Evolutionary conservation across 768 basidiomycete genomes (phyloP).

Genomic region (Termitomyces sp.): DNA sequence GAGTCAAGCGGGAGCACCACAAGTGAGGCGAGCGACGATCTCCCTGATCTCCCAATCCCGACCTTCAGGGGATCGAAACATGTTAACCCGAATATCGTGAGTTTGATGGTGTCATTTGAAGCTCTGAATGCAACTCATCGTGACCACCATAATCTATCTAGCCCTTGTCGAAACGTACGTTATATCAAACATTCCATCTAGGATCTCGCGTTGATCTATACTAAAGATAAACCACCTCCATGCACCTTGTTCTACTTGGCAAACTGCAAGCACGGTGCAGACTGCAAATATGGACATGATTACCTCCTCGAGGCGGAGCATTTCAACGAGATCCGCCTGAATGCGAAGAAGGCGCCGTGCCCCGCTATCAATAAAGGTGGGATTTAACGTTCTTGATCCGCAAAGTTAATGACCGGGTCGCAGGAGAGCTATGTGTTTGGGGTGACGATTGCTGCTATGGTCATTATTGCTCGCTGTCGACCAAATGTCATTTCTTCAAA

Average conservation of each 20-base stretch:
- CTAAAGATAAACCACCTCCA: slow-evolving; percentile 59
- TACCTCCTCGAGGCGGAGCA: slow-evolving; percentile 56
- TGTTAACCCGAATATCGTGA: slow-evolving; percentile 53
- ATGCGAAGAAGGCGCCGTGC: slow-evolving; percentile 64
- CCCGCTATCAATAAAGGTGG: slow-evolving; percentile 57
- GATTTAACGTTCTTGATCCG: slow-evolving; percentile 14
- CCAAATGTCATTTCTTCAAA: slow-evolving; percentile 48
- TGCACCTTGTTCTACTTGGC: slow-evolving; percentile 67
- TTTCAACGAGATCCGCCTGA: slow-evolving; percentile 49
- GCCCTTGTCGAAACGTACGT: slow-evolving; percentile 64
- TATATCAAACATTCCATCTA: slow-evolving; percentile 7
- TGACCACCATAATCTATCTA: slow-evolving; percentile 21
- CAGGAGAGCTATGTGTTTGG: slow-evolving; percentile 57
- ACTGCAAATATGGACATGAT: slow-evolving; percentile 63
- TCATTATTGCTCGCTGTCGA: slow-evolving; percentile 44
- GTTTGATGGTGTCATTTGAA: slow-evolving; percentile 17
- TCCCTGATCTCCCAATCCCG: slow-evolving; percentile 27
- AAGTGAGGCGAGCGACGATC: slow-evolving; percentile 45
- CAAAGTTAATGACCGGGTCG: slow-evolving; percentile 11
- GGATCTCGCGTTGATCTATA: slow-evolving; percentile 18
- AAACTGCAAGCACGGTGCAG: slow-evolving; percentile 55
- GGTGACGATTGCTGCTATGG: slow-evolving; percentile 62
- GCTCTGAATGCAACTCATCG: slow-evolving; percentile 1
- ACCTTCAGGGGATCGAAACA: slow-evolving; percentile 40
- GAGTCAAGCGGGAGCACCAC: slow-evolving; percentile 43